A percentile compares a stretch with the other conserved stretches of the same genome.
These are phyloP conservation scores for Tremellales sp. DNA, from an alignment of 1,284 basidiomycete species.

Conservation along the genomic window DNA sequence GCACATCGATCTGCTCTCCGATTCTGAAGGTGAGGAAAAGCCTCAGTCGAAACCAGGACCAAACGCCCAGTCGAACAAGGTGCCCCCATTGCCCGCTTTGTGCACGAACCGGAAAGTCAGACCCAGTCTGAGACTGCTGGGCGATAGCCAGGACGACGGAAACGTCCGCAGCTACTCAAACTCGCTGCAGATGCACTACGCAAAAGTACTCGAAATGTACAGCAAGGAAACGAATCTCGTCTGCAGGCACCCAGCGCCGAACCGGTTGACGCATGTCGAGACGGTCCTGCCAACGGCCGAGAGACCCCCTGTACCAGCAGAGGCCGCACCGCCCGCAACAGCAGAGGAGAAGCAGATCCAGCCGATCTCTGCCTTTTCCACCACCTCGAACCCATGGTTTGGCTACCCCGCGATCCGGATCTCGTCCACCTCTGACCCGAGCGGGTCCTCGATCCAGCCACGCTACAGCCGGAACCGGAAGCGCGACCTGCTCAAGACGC, in stretches of 20 bases:
- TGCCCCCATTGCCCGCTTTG: background rate
- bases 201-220: slow-evolving; percentile 29
- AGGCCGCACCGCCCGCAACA: background rate
- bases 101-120: background rate
- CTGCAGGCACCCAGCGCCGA: background rate
- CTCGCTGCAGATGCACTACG: slow-evolving; percentile 39
- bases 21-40: slow-evolving; percentile 34
- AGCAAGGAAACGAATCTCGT: background rate
- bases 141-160: background rate
- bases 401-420: slow-evolving; percentile 44
- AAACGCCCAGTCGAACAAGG: background rate
- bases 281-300: background rate
- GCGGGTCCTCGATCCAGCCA: slow-evolving; percentile 28
- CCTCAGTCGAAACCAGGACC: slow-evolving; percentile 6
- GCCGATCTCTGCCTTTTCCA: slow-evolving; percentile 26
- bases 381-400: slow-evolving; percentile 44
- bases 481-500: slow-evolving; percentile 46
- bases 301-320: background rate
- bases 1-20: slow-evolving; percentile 37
- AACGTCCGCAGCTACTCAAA: slow-evolving; percentile 35
- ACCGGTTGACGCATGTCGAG: slow-evolving; percentile 1
- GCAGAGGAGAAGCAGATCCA: background rate
- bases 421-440: slow-evolving; percentile 12
- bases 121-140: background rate
- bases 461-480: slow-evolving; percentile 44